Percentiles rank a stretch among this genome's conserved stretches.
Conservation (phyloP, 805 yeast genomes). For the Candida sanyiensis region DNA sequence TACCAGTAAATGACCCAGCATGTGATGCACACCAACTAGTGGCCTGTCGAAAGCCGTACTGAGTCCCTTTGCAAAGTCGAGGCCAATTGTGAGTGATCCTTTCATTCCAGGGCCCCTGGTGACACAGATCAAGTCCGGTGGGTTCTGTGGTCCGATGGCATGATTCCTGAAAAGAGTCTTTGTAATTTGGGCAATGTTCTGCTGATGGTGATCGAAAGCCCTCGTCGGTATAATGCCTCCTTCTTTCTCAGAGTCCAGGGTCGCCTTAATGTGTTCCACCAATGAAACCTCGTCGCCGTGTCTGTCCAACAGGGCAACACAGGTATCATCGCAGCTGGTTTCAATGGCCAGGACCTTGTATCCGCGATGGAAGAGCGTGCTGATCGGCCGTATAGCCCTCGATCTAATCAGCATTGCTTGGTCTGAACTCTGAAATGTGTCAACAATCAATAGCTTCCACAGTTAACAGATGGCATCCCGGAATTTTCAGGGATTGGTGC, state of each 20-base stretch:
- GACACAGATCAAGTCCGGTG: slow-evolving; percentile 75
- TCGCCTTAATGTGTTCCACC: slow-evolving; percentile 54
- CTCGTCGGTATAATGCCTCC: slow-evolving; percentile 90
- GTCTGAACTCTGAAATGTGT: background rate
- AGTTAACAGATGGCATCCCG: too few species aligned
- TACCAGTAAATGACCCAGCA: slow-evolving; percentile 85
- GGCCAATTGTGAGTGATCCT: slow-evolving; percentile 78
- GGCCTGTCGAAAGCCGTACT: slow-evolving; percentile 75
- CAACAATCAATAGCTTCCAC: too few species aligned
- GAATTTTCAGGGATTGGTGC: too few species aligned
- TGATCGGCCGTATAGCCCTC: background rate
- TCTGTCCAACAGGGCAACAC: slow-evolving; percentile 73
- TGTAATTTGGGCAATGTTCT: slow-evolving; percentile 47
- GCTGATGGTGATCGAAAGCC: slow-evolving; percentile 77
- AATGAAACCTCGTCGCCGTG: slow-evolving; percentile 28
- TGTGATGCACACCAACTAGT: slow-evolving; percentile 87
- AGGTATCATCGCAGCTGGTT: slow-evolving; percentile 92
- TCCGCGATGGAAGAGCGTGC: slow-evolving; percentile 16
- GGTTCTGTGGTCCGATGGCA: slow-evolving; percentile 12
- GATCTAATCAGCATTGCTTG: too few species aligned
- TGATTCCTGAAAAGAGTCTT: slow-evolving; percentile 33
- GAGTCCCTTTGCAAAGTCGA: slow-evolving; percentile 81
- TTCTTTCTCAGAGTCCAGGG: slow-evolving; percentile 54
- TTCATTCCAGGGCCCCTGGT: slow-evolving; percentile 98
- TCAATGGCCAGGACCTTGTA: slow-evolving; percentile 82